Conservation (phyloP, 495 filamentous ascomycete genomes). For the Lophiotrema nucula region DNA sequence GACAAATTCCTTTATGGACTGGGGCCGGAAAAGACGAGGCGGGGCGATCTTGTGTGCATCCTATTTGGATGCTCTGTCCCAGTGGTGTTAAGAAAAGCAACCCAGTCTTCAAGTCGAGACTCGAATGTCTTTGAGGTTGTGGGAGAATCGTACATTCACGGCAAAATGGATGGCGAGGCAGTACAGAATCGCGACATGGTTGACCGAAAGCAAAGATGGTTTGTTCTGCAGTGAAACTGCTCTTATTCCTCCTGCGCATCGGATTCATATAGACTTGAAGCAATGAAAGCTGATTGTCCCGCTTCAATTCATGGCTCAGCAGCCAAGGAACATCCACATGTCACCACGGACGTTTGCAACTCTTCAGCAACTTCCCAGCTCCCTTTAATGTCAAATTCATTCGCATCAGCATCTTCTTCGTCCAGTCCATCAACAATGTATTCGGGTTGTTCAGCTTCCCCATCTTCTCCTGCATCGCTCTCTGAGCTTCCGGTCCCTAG, state of each 20-base stretch:
- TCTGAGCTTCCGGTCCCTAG: no score
- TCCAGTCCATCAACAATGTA: no score
- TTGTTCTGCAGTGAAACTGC: background rate
- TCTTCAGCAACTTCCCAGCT: no score
- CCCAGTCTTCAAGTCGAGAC: background rate
- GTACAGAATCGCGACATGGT: background rate
- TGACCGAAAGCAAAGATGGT: background rate
- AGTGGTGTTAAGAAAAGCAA: conserved; percentile 16
- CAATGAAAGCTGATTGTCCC: no score
- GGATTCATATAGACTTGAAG: no score
- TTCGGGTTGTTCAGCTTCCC: no score
- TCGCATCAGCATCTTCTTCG: no score
- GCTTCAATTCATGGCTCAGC: no score
- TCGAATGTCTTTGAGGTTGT: background rate
- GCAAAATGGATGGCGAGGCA: conserved; percentile 17
- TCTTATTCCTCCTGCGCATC: background rate
- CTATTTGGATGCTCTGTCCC: conserved; percentile 36
- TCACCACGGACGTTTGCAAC: no score
- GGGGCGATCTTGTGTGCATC: conserved; percentile 33
- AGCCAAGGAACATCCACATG: no score
- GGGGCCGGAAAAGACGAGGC: background rate
- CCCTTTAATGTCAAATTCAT: no score
- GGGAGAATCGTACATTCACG: conserved; percentile 10
- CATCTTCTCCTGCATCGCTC: no score
- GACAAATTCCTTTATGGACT: conserved; percentile 1